Conservation (phyloP, 2,329 filamentous ascomycete species). For the Diaporthe sp. region DNA sequence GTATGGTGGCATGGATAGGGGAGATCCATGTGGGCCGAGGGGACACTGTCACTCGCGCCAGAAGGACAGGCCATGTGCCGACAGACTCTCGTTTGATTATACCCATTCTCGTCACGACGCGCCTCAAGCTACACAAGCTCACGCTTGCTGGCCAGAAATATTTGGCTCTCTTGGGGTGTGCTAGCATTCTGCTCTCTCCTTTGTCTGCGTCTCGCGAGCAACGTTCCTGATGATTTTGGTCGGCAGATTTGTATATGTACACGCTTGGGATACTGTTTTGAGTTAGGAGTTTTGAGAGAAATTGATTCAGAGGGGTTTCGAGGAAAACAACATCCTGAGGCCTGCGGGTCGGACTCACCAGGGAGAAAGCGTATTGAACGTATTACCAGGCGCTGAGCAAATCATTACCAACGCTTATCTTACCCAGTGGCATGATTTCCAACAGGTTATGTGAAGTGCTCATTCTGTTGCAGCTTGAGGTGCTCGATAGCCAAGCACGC, state of each 20-base stretch:
- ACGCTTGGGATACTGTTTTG: constrained; percentile 27
- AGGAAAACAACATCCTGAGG: not conserved
- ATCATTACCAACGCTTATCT: constrained; percentile 29
- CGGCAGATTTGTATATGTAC: constrained; percentile 25
- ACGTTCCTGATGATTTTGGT: not conserved
- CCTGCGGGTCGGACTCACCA: constrained; percentile 17
- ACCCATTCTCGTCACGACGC: constrained; percentile 24
- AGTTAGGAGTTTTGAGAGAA: constrained; percentile 33
- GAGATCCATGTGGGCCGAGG: not conserved
- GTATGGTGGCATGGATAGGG: not conserved
- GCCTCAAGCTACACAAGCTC: not conserved
- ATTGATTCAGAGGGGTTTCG: constrained; percentile 11
- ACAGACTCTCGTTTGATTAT: constrained; percentile 35
- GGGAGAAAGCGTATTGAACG: constrained; percentile 12
- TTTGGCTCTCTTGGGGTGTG: not conserved
- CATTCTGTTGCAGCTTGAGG: constrained; percentile 36
- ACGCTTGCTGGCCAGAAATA: not conserved
- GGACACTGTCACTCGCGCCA: not conserved
- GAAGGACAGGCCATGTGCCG: not conserved
- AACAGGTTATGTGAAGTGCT: constrained; percentile 21
- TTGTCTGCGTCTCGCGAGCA: constrained; percentile 15
- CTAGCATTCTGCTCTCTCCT: constrained; percentile 18
- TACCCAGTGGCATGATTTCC: constrained; percentile 18
- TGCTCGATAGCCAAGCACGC: constrained; percentile 38
- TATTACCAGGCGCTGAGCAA: constrained; percentile 28